These are phyloP conservation scores for Populus pruinosa DNA, from an alignment of 345 rosid genomes.

Conservation along the genomic window DNA sequence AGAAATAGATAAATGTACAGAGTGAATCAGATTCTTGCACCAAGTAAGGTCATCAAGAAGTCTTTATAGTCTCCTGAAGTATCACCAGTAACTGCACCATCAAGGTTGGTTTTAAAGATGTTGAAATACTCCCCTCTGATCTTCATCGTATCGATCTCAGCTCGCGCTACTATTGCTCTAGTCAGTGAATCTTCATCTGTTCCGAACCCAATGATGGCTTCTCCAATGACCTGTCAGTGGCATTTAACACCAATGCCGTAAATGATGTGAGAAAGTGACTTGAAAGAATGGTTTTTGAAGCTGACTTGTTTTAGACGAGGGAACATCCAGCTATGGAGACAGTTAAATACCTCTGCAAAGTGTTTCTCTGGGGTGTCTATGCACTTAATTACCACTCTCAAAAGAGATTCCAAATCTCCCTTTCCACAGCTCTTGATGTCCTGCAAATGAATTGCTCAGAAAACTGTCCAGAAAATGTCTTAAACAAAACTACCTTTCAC, in stretches of 20 bases:
- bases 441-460: slow-evolving; percentile 31
- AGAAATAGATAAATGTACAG: not conserved
- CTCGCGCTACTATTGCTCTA: slow-evolving; percentile 69
- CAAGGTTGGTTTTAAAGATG: slow-evolving; percentile 50
- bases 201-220: slow-evolving; percentile 61
- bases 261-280: too few species aligned
- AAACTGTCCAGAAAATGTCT: not conserved
- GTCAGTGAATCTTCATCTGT: slow-evolving; percentile 84
- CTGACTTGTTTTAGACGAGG: too few species aligned
- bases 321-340: not conserved
- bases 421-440: slow-evolving; percentile 56
- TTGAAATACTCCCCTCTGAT: slow-evolving; percentile 56
- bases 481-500: not conserved
- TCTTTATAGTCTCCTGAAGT: slow-evolving; percentile 69
- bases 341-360: slow-evolving; percentile 65
- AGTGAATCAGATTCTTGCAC: slow-evolving; percentile 45
- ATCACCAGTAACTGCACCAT: slow-evolving; percentile 61
- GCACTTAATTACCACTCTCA: slow-evolving; percentile 50
- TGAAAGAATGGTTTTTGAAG: too few species aligned
- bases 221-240: slow-evolving; percentile 46
- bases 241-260: too few species aligned
- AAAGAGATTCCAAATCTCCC: slow-evolving; percentile 49
- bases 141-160: slow-evolving; percentile 75
- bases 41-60: slow-evolving; percentile 72
- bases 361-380: slow-evolving; percentile 71